phyloP scores from a whole-genome alignment of 2,329 filamentous ascomycete species.

The Cytospora piceicola region DNA sequence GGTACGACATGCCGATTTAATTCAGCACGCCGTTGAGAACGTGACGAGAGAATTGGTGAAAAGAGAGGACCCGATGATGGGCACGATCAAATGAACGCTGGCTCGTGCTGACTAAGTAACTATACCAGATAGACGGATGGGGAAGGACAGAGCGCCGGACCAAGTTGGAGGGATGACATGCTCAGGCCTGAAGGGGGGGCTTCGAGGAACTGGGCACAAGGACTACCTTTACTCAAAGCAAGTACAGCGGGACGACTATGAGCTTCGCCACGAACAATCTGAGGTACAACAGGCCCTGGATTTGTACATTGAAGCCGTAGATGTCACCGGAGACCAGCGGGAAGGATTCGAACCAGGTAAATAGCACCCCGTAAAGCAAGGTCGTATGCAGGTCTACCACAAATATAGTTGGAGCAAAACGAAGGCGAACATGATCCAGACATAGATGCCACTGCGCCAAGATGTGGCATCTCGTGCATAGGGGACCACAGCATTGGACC shows the following conservation, averaged over 20 bases:
- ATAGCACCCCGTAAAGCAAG: conserved; percentile 14
- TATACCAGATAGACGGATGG: conserved; percentile 54
- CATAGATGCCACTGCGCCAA: conserved; percentile 12
- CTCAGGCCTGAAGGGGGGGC: conserved; percentile 3
- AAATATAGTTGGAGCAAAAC: conserved; percentile 28
- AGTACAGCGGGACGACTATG: conserved; percentile 4
- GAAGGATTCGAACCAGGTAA: conserved; percentile 19
- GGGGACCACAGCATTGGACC: conserved; percentile 20
- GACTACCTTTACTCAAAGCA: background rate
- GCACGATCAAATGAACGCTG: conserved; percentile 56
- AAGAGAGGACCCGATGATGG: conserved; percentile 48
- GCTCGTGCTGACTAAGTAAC: conserved; percentile 57
- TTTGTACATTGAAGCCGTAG: conserved; percentile 5
- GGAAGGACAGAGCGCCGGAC: conserved; percentile 41
- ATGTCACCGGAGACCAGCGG: conserved; percentile 9
- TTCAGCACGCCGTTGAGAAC: conserved; percentile 5
- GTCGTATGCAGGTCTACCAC: conserved; percentile 11
- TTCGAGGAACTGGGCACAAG: conserved; percentile 4
- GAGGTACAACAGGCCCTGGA: conserved; percentile 8
- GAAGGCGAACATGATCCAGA: conserved; percentile 13
- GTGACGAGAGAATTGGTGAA: background rate
- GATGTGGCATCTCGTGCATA: conserved; percentile 10
- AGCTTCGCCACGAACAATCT: background rate
- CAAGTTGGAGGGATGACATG: conserved; percentile 11
- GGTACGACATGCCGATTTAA: conserved; percentile 6